Conservation (phyloP, 345 rosid genomes). For the Syzygium aromaticum region DNA sequence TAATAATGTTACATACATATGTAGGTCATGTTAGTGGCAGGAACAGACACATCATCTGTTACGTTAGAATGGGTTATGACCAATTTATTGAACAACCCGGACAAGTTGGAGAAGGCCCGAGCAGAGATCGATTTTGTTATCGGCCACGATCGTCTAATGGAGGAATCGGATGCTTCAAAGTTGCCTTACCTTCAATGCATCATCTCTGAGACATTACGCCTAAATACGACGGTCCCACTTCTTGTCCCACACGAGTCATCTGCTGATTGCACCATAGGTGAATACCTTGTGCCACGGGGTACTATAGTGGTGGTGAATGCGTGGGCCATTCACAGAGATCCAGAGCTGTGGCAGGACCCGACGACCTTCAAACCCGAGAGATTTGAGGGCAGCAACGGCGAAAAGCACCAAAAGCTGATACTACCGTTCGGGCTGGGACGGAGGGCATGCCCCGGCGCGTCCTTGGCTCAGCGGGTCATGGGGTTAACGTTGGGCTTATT, state of each 20-base stretch:
- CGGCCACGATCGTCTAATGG: conserved; percentile 16
- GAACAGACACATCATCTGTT: conserved; percentile 27
- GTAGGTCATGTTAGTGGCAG: conserved; percentile 18
- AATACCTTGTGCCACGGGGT: conserved; percentile 25
- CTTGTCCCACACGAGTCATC: conserved; percentile 27
- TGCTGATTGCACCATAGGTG: conserved; percentile 23
- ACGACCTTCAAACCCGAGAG: conserved; percentile 15
- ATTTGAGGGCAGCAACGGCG: neutral
- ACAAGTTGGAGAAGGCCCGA: conserved; percentile 23
- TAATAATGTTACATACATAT: neutral
- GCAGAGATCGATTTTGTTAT: conserved; percentile 15
- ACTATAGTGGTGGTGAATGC: conserved; percentile 18
- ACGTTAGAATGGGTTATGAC: conserved; percentile 45
- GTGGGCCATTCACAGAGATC: conserved; percentile 27
- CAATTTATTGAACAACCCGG: conserved; percentile 27
- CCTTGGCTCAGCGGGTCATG: conserved; percentile 8
- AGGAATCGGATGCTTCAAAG: conserved; percentile 20
- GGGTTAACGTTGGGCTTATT: conserved; percentile 7
- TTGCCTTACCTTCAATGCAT: conserved; percentile 29
- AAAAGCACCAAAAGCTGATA: neutral
- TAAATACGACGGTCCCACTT: conserved; percentile 25
- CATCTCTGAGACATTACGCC: conserved; percentile 29
- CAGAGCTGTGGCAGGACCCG: conserved; percentile 22
- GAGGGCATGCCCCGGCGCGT: conserved; percentile 1
- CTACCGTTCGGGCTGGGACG: conserved; percentile 14